phyloP scores from a whole-genome alignment of 305 asterid species.

The Fraxinus angustifolia region DNA sequence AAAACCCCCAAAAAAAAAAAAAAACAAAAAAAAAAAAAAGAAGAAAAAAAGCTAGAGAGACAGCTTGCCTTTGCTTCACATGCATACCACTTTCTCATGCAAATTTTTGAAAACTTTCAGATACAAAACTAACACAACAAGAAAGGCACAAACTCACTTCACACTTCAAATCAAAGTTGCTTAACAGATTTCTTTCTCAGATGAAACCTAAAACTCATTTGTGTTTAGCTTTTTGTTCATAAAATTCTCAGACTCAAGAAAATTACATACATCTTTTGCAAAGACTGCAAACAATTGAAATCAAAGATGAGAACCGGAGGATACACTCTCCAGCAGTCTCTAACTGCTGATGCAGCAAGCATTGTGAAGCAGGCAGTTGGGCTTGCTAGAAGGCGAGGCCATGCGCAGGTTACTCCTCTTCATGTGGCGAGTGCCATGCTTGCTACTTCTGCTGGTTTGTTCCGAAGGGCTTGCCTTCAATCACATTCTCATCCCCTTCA shows the following conservation, averaged over 20 bases:
- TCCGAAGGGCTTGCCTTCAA: slow-evolving; percentile 76
- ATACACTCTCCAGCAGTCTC: slow-evolving; percentile 80
- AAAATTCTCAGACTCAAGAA: not conserved
- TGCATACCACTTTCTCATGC: slow-evolving; percentile 64
- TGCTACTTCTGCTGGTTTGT: slow-evolving; percentile 49
- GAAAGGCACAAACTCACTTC: slow-evolving; percentile 68
- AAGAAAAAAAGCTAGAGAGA: slow-evolving; percentile 45
- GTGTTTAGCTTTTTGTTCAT: not conserved
- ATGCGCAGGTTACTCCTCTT: slow-evolving; percentile 92
- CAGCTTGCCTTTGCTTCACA: slow-evolving; percentile 89
- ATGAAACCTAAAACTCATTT: not conserved
- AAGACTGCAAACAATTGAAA: not conserved
- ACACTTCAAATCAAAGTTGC: slow-evolving; percentile 10
- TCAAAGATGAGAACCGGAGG: slow-evolving; percentile 72
- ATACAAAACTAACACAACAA: slow-evolving; percentile 70
- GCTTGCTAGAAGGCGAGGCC: slow-evolving; percentile 83
- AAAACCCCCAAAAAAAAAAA: no score
- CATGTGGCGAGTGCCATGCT: slow-evolving; percentile 90
- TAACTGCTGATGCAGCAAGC: slow-evolving; percentile 63
- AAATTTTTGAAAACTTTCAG: slow-evolving; percentile 40
- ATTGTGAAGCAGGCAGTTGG: slow-evolving; percentile 71
- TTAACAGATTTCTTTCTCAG: not conserved
- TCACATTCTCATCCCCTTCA: slow-evolving; percentile 90
- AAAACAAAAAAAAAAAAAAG: no score
- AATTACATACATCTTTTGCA: not conserved